These are phyloP conservation scores for Chaetomium globosum DNA, from an alignment of 2,329 filamentous ascomycete genomes.

Conservation along the genomic window DNA sequence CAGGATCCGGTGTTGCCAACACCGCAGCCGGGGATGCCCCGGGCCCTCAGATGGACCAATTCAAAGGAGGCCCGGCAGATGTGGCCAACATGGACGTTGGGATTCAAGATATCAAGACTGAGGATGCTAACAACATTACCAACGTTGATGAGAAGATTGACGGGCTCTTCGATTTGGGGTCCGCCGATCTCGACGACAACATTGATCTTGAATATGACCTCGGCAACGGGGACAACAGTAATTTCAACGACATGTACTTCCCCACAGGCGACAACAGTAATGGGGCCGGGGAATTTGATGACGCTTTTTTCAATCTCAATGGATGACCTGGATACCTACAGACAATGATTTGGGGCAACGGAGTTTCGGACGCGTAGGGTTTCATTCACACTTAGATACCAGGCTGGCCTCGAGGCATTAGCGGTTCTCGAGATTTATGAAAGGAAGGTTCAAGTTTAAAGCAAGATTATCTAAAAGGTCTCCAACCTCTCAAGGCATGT, in stretches of 20 bases:
- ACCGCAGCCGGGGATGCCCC: conserved; percentile 15
- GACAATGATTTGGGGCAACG: neutral
- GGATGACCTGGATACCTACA: conserved; percentile 6
- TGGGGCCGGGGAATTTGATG: conserved; percentile 50
- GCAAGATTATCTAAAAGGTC: neutral
- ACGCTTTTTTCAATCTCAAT: conserved; percentile 48
- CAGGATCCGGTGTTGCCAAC: conserved; percentile 31
- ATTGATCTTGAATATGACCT: conserved; percentile 48
- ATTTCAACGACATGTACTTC: conserved; percentile 57
- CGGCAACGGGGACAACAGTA: conserved; percentile 44
- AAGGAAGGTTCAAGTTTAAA: neutral
- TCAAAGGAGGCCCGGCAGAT: conserved; percentile 6
- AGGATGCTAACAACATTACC: conserved; percentile 18
- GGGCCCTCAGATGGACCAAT: conserved; percentile 10
- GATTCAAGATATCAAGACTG: conserved; percentile 1
- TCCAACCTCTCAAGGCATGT: neutral
- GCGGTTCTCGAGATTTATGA: neutral
- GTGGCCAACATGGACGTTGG: conserved; percentile 27
- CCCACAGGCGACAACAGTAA: conserved; percentile 50
- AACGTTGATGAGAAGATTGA: conserved; percentile 46
- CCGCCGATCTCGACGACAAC: conserved; percentile 45
- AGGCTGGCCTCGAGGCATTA: neutral
- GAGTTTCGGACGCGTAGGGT: conserved; percentile 4
- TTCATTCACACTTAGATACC: conserved; percentile 10
- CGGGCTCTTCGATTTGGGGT: conserved; percentile 53